Evolutionary conservation across 192 early-diverging fungal genomes (phyloP), one percentile per base, ranked within the genome.

Genomic region (Podila horticola): DNA sequence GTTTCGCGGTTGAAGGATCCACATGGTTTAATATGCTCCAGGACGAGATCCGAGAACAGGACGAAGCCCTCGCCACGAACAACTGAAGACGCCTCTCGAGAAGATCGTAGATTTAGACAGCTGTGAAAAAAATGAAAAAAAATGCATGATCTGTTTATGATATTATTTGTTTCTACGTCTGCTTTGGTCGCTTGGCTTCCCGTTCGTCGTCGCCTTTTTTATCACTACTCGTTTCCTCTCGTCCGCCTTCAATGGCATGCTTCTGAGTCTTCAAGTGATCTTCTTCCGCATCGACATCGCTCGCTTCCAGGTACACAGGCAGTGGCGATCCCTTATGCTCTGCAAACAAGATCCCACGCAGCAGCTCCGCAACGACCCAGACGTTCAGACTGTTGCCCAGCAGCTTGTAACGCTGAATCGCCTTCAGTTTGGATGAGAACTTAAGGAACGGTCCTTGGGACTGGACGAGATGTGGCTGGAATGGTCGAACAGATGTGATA

Each of bases 321-420:
- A 31, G 62, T 22, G 77, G 77, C 6, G 29, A 6, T 20, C 77
- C 77, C 22, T 59, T 41, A 41, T 81, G 77, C n/a, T 76, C 67
- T 24, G 69, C 64, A 75, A 90, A 90, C 52, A 95, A 64, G 41
- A 93, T 72, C 58, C 90, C 90, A 74, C 91, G 85, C 26, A 95
- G 87, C 58, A 99, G 74, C 71, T 92, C 87, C 0, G 91, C 88
- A 0, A 98, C 93, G 0, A 97, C 93, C 76, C 88, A 92, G 34
- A 92, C 91, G 69, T 94, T 97, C 38, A 98, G 82, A 41, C 92
- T 93, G 81, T 97, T 99, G 7, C 97, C 96, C 9, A 99, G 84
- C 58, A 98, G 66, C 34, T 89, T 85, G 76, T 94, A 96, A 36
- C 86, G 72, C 72, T 98, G 95, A 49, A 86, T 83, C 5, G 82